Evolutionary conservation across 2,329 filamentous ascomycete genomes (phyloP), one percentile per base, ranked within the genome.

Genomic region (Diaporthe capsici): DNA sequence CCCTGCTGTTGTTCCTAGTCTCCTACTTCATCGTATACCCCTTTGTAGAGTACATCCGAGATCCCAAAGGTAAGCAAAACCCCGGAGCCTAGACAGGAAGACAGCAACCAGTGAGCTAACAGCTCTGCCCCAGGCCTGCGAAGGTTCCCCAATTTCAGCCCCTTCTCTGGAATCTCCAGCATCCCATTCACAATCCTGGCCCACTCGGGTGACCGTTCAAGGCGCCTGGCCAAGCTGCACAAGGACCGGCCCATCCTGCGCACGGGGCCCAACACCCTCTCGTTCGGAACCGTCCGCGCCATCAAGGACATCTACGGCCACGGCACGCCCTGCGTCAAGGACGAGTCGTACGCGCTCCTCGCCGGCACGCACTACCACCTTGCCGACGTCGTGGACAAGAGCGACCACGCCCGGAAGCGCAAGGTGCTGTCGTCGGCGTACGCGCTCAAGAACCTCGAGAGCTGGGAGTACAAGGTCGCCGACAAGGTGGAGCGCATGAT

Each of bases 391-490:
- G 79, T 88, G 12, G 87, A 90, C 78, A 88, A 88, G 81, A 79
- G 82, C 13, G 88, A 90, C 10, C 89, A 91, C 76, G 83, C 86
- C 2, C 83, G 86, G 13, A 90, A 90, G 80, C 85, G 88, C 34
- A 87, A 87, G 74, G 83, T 88, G 1, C 80, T 91, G 4, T 86
- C 87, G 3, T 84, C 84, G 0, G 88, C 88, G 1, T 90, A 89
- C 73, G 88, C 88, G 0, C 78, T 88, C 71, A 88, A 88, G 81
- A 90, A 90, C 77, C 85, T 90, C 1, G 88, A 89, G 78, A 84
- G 82, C 8, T 90, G 88, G 88, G 88, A 90, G 76, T 85, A 86
- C 81, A 90, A 90, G 77, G 88, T 90, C 4, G 86, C 86, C 17
- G 88, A 90, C 76, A 90, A 89, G 80, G 83, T 85, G 0, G 81